Conservation (phyloP, 176 grass and related monocot genomes). For the Bolboschoenus planiculmis region DNA sequence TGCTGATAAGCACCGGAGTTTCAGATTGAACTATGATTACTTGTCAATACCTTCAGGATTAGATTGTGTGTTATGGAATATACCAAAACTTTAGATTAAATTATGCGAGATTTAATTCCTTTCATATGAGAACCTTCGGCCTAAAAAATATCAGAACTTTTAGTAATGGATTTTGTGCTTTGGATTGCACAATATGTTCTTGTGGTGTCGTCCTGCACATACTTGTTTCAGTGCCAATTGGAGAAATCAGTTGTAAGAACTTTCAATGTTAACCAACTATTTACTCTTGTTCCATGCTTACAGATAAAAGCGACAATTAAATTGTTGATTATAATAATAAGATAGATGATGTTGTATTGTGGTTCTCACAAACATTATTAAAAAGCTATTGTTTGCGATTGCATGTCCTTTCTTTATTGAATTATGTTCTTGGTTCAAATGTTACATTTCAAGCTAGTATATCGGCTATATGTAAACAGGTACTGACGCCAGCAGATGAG, state of each 20-base stretch:
- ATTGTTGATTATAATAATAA: background rate
- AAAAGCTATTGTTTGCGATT: background rate
- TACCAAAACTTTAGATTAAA: background rate
- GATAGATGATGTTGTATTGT: background rate
- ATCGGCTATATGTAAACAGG: constrained; percentile 15
- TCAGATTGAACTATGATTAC: background rate
- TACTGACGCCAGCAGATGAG: constrained; percentile 31
- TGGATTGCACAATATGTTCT: background rate
- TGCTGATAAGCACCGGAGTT: background rate
- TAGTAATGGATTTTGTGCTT: background rate
- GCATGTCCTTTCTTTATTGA: background rate
- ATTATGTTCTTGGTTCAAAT: background rate
- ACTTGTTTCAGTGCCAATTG: background rate
- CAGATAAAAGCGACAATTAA: background rate
- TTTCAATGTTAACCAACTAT: background rate
- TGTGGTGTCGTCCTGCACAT: background rate
- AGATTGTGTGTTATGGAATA: too few relatives aligned
- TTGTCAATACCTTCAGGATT: background rate
- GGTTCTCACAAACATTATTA: background rate
- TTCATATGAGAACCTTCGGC: background rate
- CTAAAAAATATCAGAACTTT: background rate
- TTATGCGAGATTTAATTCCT: background rate
- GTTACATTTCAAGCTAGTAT: background rate
- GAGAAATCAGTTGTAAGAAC: background rate
- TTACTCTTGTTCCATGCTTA: background rate